phyloP scores from a whole-genome alignment of 164 flowering plant species.

The Taxillus chinensis region DNA sequence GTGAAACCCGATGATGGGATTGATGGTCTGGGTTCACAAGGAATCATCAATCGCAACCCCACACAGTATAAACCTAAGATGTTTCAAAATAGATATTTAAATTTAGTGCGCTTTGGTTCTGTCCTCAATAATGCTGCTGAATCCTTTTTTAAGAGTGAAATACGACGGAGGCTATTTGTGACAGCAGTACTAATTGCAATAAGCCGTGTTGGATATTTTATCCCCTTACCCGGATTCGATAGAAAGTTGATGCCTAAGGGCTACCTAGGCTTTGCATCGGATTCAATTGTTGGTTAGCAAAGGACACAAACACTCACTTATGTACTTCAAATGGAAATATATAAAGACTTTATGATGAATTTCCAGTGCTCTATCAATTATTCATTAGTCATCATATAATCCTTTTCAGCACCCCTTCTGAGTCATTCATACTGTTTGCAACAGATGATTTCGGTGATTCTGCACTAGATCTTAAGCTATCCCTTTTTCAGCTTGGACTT shows the following conservation, averaged over 20 bases:
- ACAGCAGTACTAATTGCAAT: conserved; percentile 65
- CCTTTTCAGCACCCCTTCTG: too few relatives aligned
- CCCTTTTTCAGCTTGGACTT: conserved; percentile 96
- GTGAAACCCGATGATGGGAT: conserved; percentile 15
- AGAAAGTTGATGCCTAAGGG: conserved; percentile 76
- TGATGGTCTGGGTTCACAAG: conserved; percentile 8
- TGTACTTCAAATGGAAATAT: neutral
- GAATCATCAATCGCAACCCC: conserved; percentile 7
- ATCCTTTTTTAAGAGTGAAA: conserved; percentile 92
- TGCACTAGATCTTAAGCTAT: conserved; percentile 70
- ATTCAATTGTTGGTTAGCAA: conserved; percentile 61
- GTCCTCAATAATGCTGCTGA: conserved; percentile 74
- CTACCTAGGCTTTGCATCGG: conserved; percentile 81
- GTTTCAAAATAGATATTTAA: conserved; percentile 65
- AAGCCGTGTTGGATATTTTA: conserved; percentile 90
- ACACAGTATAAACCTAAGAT: conserved; percentile 22
- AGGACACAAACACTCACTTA: neutral
- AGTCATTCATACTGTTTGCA: conserved; percentile 7
- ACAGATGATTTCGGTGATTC: conserved; percentile 87
- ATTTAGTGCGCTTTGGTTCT: conserved; percentile 65
- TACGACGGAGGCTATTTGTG: conserved; percentile 82
- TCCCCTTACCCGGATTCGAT: conserved; percentile 95
- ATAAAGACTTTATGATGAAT: neutral
- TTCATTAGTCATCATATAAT: too few relatives aligned
- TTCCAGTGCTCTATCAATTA: neutral